These are phyloP conservation scores for Stemphylium vesicarium DNA, from an alignment of 2,329 filamentous ascomycete species.

Conservation along the genomic window DNA sequence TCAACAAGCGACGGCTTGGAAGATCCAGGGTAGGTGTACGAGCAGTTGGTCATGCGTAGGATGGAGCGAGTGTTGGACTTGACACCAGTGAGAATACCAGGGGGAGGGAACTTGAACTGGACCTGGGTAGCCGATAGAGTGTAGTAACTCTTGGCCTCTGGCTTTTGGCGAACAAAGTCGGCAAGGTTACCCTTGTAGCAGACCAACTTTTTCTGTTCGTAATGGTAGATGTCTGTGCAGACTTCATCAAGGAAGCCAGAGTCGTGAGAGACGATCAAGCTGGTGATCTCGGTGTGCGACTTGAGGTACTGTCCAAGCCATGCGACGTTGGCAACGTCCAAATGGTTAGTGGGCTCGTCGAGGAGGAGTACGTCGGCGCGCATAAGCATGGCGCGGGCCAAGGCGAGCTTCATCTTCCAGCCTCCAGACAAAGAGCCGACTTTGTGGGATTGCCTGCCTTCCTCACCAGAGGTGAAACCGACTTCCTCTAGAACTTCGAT, in stretches of 20 bases:
- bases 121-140: slow-evolving; percentile 86
- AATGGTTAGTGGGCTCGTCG: slow-evolving; percentile 98
- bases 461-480: slow-evolving; percentile 88
- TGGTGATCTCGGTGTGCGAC: slow-evolving; percentile 94
- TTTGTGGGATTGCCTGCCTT: slow-evolving; percentile 85
- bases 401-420: slow-evolving; percentile 99
- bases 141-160: slow-evolving; percentile 98
- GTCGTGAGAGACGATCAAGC: slow-evolving; percentile 97
- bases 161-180: slow-evolving; percentile 84
- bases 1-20: slow-evolving; percentile 86
- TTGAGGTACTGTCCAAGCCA: slow-evolving; percentile 97
- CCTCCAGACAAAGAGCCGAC: slow-evolving; percentile 96
- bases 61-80: slow-evolving; percentile 95
- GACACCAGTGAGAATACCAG: slow-evolving; percentile 91
- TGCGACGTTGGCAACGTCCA: slow-evolving; percentile 94
- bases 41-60: slow-evolving; percentile 90
- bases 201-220: slow-evolving; percentile 94
- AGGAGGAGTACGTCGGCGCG: slow-evolving; percentile 94
- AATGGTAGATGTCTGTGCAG: slow-evolving; percentile 98
- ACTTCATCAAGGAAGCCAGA: slow-evolving; percentile 96
- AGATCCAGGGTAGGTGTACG: slow-evolving; percentile 91
- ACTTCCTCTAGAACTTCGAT: slow-evolving; percentile 85
- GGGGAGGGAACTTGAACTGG: slow-evolving; percentile 97
- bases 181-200: slow-evolving; percentile 84
- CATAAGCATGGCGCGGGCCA: slow-evolving; percentile 96